Percentiles rank a stretch among this genome's conserved stretches.
Conservation (phyloP, 805 yeast species). For the Ogataea nakhonphanomensis region DNA sequence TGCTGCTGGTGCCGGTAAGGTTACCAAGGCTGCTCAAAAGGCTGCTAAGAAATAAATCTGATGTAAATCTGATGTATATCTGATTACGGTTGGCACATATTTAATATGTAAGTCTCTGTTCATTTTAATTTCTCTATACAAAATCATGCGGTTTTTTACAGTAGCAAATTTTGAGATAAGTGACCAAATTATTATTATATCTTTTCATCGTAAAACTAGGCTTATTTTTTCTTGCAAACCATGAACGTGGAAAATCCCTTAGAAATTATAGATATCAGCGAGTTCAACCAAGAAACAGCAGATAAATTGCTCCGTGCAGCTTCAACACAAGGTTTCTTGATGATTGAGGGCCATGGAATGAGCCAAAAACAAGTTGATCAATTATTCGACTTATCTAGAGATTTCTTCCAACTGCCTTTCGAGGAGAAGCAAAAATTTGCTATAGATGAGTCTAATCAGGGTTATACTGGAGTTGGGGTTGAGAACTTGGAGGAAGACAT, state of each 20-base stretch:
- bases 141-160: neutral
- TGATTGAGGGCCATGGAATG: constrained; percentile 50
- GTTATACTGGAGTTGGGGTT: constrained; percentile 39
- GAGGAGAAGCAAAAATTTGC: constrained; percentile 48
- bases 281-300: constrained; percentile 40
- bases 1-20: constrained; percentile 81
- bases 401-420: constrained; percentile 38
- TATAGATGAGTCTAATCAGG: constrained; percentile 52
- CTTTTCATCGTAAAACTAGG: neutral
- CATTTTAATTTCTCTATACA: constrained; percentile 4
- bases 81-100: constrained; percentile 1
- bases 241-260: constrained; percentile 40
- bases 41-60: constrained; percentile 65
- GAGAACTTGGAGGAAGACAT: constrained; percentile 39
- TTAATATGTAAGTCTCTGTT: constrained; percentile 9
- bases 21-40: constrained; percentile 92
- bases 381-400: constrained; percentile 27
- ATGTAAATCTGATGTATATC: neutral
- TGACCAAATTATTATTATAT: neutral
- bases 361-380: constrained; percentile 39
- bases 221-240: neutral
- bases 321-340: constrained; percentile 48
- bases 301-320: constrained; percentile 50
- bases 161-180: neutral
- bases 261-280: constrained; percentile 56